Base-by-base conservation (phyloP, 78 protist species). In the Tieghemostelium lacteum region DNA sequence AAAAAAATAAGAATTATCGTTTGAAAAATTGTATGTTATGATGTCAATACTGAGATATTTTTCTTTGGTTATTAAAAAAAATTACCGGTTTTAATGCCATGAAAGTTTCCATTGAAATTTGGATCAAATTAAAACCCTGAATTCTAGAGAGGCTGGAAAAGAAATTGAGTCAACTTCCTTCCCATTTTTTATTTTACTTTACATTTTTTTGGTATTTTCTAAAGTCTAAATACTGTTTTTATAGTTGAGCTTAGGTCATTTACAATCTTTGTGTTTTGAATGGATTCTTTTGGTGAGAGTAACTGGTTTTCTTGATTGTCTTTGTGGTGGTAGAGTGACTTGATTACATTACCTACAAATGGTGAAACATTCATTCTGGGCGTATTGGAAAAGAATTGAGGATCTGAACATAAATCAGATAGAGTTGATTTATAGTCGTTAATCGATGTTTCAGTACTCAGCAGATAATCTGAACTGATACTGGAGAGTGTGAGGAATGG, bases 241-340 rank as follows among this genome's bases (percentile, higher is more conserved):
- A 80, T 64, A 67, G 88, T 80, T 80, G 88, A 80, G 57, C 76
- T 80, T 20, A 80, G 31, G 28, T 80, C 88, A 57, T 72, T 72
- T 55, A 80, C 70, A n/a, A 67, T 55, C 28, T 80, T 80, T 10
- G 70, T 69, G 36, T 80, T 80, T 49, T 80, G 88, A 10, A 80
- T 22, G 3, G 75, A 67, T 54, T 80, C 88, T 72, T 80, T 80
- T 54, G 75, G 88, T 36, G 69, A 62, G 52, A 80, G 39, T 58
- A 67, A 39, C 54, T 67, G 60, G 20, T 83, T 83, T 14, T 83
- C 77, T 69, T 83, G 89, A 40, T 52, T 83, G 58, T 83, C 89
- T 58, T 69, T 67, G 58, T 83, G 89, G 57, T 69, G 69, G 20
- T 61, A 42, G 5, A 83, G 37, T 28, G 89, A 24, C 58, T 83